phyloP scores from a whole-genome alignment of 2,329 filamentous ascomycete species.

The Stemphylium beticola region DNA sequence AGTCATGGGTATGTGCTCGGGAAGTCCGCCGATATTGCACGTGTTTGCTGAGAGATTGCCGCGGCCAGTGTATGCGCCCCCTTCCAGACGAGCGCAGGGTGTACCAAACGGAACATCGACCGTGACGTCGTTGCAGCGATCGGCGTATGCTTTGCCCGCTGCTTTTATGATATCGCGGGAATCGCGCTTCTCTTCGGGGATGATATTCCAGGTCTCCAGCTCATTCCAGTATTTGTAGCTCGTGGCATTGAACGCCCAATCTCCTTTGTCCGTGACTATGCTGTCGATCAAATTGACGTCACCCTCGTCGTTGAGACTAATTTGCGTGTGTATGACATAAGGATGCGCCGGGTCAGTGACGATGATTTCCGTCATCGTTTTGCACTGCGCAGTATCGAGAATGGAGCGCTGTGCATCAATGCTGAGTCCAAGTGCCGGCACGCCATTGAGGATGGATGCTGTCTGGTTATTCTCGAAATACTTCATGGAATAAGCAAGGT shows the following conservation, averaged over 20 bases:
- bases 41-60: slow-evolving; percentile 23
- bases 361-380: slow-evolving; percentile 37
- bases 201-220: slow-evolving; percentile 25
- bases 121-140: slow-evolving; percentile 26
- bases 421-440: slow-evolving; percentile 23
- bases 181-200: slow-evolving; percentile 19
- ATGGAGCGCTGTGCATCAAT: slow-evolving; percentile 26
- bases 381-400: slow-evolving; percentile 30
- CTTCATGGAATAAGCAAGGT: slow-evolving; percentile 21
- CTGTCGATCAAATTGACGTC: slow-evolving; percentile 28
- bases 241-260: slow-evolving; percentile 41
- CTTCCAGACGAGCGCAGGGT: slow-evolving; percentile 34
- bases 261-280: slow-evolving; percentile 33
- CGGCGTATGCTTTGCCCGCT: slow-evolving; percentile 34
- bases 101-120: slow-evolving; percentile 31
- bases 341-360: slow-evolving; percentile 25
- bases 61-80: slow-evolving; percentile 25
- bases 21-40: slow-evolving; percentile 15
- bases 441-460: slow-evolving; percentile 19
- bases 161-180: slow-evolving; percentile 24
- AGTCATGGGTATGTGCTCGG: slow-evolving; percentile 21
- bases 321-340: slow-evolving; percentile 35
- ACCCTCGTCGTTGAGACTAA: slow-evolving; percentile 20
- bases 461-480: slow-evolving; percentile 29
- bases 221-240: slow-evolving; percentile 21